Evolutionary conservation across 2,329 filamentous ascomycete genomes (phyloP).

Genomic region (Alternaria sp.): DNA sequence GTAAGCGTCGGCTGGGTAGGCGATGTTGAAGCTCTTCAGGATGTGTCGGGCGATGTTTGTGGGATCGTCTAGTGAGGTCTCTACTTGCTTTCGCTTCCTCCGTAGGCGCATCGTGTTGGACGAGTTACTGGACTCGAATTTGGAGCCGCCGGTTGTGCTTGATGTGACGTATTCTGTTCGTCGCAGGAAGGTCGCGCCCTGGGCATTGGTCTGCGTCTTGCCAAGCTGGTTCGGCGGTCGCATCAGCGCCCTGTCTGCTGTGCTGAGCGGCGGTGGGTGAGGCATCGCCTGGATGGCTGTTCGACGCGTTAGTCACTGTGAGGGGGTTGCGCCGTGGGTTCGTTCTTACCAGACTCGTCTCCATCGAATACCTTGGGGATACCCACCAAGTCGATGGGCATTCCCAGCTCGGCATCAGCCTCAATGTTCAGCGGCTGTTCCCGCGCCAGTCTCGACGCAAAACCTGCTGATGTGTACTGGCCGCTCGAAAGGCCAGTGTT

Average conservation of each 20-base stretch:
- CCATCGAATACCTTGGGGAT: slow-evolving; percentile 95
- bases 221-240: slow-evolving; percentile 84
- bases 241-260: slow-evolving; percentile 83
- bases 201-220: slow-evolving; percentile 78
- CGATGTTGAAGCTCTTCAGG: slow-evolving; percentile 70
- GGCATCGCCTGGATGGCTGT: slow-evolving; percentile 83
- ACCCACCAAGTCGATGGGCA: slow-evolving; percentile 94
- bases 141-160: slow-evolving; percentile 51
- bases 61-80: slow-evolving; percentile 63
- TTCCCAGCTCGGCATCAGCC: slow-evolving; percentile 95
- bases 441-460: slow-evolving; percentile 85
- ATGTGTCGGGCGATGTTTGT: slow-evolving; percentile 68
- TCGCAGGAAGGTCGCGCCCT: slow-evolving; percentile 90
- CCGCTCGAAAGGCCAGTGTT: slow-evolving; percentile 87
- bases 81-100: slow-evolving; percentile 48
- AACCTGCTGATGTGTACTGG: slow-evolving; percentile 89
- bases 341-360: slow-evolving; percentile 81
- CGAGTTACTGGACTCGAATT: slow-evolving; percentile 63
- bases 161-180: slow-evolving; percentile 92
- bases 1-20: slow-evolving; percentile 71
- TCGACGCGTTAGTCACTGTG: slow-evolving; percentile 32
- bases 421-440: slow-evolving; percentile 97
- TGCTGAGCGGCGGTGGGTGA: slow-evolving; percentile 75
- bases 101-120: slow-evolving; percentile 51
- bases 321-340: slow-evolving; percentile 8